Percentiles rank a stretch among this genome's conserved stretches.
Conservation (phyloP, 306 rosid genomes). For the Biancaea sappan region DNA sequence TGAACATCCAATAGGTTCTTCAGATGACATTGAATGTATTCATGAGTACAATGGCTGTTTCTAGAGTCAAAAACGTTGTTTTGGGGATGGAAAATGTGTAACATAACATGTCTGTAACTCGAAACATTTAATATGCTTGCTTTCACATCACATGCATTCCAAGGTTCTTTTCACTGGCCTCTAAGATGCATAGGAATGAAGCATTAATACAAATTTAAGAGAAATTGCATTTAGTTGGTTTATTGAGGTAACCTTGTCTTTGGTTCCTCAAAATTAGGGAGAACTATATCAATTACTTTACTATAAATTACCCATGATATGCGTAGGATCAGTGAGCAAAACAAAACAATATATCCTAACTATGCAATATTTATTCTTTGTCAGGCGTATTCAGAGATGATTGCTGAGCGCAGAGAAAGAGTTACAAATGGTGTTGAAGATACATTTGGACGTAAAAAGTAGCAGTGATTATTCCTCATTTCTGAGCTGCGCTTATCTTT, state of each 20-base stretch:
- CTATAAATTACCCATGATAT: conserved; percentile 1
- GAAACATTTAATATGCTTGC: not conserved
- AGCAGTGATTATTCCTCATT: conserved; percentile 27
- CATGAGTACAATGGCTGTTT: not conserved
- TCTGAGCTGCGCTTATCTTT: not conserved
- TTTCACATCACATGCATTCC: not conserved
- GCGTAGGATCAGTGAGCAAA: not conserved
- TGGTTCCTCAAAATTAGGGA: not conserved
- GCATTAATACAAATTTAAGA: not conserved
- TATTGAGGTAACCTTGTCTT: not conserved
- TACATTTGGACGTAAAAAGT: conserved; percentile 67
- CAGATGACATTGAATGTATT: not conserved
- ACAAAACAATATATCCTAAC: not conserved
- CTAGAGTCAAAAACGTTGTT: not conserved
- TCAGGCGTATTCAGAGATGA: conserved; percentile 86
- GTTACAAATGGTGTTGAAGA: conserved; percentile 82
- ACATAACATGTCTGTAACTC: not conserved
- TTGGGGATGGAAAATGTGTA: not conserved
- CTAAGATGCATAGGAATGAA: not conserved
- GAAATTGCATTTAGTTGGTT: not conserved
- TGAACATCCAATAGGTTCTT: not conserved
- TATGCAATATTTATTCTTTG: conserved; percentile 25
- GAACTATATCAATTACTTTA: not conserved
- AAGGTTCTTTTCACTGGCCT: not conserved
- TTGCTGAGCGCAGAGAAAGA: conserved; percentile 71